phyloP scores from a whole-genome alignment of 208 protist genomes.

The Leishmania tropica region DNA sequence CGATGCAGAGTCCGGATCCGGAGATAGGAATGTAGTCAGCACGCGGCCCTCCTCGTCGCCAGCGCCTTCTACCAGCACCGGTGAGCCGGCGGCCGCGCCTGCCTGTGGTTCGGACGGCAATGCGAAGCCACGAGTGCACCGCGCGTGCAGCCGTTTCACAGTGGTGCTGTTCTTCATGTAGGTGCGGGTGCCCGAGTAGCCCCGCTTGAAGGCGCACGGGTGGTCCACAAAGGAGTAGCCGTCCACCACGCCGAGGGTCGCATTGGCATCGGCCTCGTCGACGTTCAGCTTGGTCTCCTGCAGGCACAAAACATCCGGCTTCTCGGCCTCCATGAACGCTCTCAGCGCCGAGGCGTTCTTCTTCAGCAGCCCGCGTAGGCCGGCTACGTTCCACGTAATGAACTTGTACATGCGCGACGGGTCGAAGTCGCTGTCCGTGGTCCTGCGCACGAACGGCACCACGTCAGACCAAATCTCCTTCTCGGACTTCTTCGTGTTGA shows the following conservation, averaged over 20 bases:
- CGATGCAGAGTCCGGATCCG: background rate
- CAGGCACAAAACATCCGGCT: constrained; percentile 87
- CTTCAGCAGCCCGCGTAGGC: constrained; percentile 81
- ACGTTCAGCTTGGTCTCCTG: constrained; percentile 94
- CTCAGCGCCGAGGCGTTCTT: constrained; percentile 65
- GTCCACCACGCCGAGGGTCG: constrained; percentile 53
- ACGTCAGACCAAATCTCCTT: constrained; percentile 63
- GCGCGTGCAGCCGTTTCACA: constrained; percentile 20
- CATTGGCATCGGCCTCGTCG: constrained; percentile 53
- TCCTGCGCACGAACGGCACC: constrained; percentile 64
- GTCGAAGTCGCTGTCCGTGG: constrained; percentile 60
- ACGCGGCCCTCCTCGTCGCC: constrained; percentile 89
- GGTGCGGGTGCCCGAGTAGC: constrained; percentile 89
- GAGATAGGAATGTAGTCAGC: constrained; percentile 79
- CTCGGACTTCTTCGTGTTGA: constrained; percentile 58
- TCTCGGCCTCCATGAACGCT: constrained; percentile 59
- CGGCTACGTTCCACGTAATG: constrained; percentile 94
- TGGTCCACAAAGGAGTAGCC: constrained; percentile 85
- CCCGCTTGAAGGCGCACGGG: constrained; percentile 75
- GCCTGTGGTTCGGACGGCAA: constrained; percentile 11
- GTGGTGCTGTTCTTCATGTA: constrained; percentile 55
- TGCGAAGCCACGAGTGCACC: constrained; percentile 38
- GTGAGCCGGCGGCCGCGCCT: background rate
- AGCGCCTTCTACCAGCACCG: constrained; percentile 11
- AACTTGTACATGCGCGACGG: constrained; percentile 75